Conservation (phyloP, 2,329 filamentous ascomycete genomes). For the Eutypa lata region DNA sequence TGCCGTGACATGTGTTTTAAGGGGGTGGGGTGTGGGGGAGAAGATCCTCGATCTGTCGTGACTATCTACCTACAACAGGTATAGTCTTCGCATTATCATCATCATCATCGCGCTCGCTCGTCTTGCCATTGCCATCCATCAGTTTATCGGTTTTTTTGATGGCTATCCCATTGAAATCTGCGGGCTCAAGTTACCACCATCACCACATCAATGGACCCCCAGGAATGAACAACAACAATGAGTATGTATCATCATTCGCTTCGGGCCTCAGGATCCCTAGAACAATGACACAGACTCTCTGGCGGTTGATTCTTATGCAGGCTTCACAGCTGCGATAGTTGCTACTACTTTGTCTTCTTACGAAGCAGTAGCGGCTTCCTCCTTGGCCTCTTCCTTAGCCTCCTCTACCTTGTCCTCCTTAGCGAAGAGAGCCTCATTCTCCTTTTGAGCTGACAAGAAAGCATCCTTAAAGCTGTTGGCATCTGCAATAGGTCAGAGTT, state of each 20-base stretch:
- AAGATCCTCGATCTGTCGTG: neutral
- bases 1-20: conserved; percentile 23
- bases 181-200: neutral
- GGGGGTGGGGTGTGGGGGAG: neutral
- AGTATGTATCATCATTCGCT: neutral
- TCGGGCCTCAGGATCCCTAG: neutral
- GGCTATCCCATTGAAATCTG: too few relatives aligned
- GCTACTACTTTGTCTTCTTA: conserved; percentile 2
- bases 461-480: conserved; percentile 97
- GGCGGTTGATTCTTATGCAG: neutral
- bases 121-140: neutral
- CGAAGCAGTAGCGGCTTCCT: conserved; percentile 13
- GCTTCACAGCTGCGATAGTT: neutral
- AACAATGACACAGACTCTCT: neutral
- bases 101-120: neutral
- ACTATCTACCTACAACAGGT: neutral
- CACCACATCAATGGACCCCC: neutral
- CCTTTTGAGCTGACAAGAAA: conserved; percentile 94
- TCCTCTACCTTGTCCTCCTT: conserved; percentile 35
- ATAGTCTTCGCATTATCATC: neutral
- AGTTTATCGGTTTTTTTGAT: too few relatives aligned
- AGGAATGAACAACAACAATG: neutral
- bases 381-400: conserved; percentile 23
- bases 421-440: conserved; percentile 85
- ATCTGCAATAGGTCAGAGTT: conserved; percentile 52